Evolutionary conservation across 2,329 filamentous ascomycete species (phyloP).

Genomic region (Colletotrichum falcatum): DNA sequence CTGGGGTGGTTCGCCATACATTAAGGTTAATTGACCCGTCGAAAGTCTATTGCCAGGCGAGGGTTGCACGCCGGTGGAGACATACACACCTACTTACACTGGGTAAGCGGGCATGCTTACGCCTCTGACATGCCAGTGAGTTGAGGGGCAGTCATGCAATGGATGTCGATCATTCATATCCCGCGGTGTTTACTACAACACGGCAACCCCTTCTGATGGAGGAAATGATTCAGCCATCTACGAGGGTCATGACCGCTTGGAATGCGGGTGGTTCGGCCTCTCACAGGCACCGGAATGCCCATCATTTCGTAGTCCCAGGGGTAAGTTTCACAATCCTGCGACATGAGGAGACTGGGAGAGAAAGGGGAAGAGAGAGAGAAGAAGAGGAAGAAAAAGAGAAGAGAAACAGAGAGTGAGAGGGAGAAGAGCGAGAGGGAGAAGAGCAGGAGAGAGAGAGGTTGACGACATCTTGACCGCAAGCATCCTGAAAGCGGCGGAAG

Average conservation of each 20-base stretch:
- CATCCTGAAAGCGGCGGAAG: neutral
- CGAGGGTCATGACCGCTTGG: conserved; percentile 3
- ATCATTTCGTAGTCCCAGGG: neutral
- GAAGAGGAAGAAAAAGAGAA: neutral
- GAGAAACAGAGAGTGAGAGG: too few relatives aligned
- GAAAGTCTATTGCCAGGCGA: neutral
- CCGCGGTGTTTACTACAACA: neutral
- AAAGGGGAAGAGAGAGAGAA: neutral
- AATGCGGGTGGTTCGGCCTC: conserved; percentile 4
- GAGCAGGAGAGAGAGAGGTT: too few relatives aligned
- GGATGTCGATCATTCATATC: conserved; percentile 1
- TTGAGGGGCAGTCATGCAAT: neutral
- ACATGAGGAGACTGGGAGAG: neutral
- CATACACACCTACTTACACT: neutral
- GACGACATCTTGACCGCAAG: neutral
- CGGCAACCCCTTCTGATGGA: neutral
- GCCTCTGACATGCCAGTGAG: conserved; percentile 16
- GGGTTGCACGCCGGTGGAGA: neutral
- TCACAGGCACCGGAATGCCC: neutral
- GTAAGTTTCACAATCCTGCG: neutral
- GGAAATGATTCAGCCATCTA: neutral
- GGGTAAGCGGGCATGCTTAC: neutral
- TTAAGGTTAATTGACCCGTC: conserved; percentile 4
- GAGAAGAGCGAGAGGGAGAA: too few relatives aligned
- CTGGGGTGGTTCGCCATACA: neutral